Percentiles rank a stretch among this genome's conserved stretches.
phyloP scores from a whole-genome alignment of 78 protist species.

The Andalucia godoyi region DNA sequence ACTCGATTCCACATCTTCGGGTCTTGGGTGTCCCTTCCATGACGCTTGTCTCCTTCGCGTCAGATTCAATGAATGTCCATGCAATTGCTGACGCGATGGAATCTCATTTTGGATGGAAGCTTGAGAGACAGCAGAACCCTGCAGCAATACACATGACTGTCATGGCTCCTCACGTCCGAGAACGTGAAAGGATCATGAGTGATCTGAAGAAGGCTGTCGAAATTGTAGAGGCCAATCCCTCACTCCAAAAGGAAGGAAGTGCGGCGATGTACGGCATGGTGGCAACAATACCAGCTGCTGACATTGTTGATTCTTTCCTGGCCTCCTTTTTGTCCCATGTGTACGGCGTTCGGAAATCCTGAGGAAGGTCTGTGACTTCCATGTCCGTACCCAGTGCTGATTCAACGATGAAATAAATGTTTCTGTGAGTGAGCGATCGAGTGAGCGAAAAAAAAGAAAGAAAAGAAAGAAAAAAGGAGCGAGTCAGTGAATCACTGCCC shows the following conservation, averaged over 20 bases:
- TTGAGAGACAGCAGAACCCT: conserved; percentile 35
- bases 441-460: too few relatives aligned
- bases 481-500: too few relatives aligned
- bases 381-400: too few relatives aligned
- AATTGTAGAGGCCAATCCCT: conserved; percentile 10
- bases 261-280: conserved; percentile 47
- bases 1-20: neutral
- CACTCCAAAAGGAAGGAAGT: conserved; percentile 10
- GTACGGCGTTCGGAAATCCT: too few relatives aligned
- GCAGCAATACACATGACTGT: conserved; percentile 25
- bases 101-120: conserved; percentile 20
- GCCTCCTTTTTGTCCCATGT: too few relatives aligned
- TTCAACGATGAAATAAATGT: too few relatives aligned
- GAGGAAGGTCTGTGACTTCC: too few relatives aligned
- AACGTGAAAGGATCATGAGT: neutral
- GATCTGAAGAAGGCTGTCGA: conserved; percentile 5
- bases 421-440: too few relatives aligned
- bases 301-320: too few relatives aligned
- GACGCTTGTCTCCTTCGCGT: neutral
- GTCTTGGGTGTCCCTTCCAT: neutral
- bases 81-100: conserved; percentile 26
- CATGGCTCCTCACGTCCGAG: conserved; percentile 16
- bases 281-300: too few relatives aligned
- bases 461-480: too few relatives aligned
- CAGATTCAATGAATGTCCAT: conserved; percentile 12